Evolutionary conservation across 2,329 filamentous ascomycete genomes (phyloP).

Genomic region (Curvularia sp.): DNA sequence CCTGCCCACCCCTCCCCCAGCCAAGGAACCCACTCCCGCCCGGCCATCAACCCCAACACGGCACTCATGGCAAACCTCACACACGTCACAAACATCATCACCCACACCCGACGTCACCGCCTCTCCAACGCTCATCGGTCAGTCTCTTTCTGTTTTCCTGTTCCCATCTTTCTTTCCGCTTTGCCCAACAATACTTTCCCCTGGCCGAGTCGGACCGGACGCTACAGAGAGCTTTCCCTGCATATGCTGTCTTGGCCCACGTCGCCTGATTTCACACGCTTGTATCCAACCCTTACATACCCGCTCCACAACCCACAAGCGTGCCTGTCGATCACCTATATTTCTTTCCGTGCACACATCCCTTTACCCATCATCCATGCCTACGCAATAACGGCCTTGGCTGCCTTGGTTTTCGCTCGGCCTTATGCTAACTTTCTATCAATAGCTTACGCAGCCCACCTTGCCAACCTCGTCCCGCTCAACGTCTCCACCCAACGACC

Average conservation of each 20-base stretch:
- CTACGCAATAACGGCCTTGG: conserved; percentile 8
- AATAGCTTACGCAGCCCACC: conserved; percentile 47
- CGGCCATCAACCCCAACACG: conserved; percentile 17
- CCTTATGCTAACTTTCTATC: conserved; percentile 31
- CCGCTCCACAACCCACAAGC: conserved; percentile 16
- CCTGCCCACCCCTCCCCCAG: conserved; percentile 52
- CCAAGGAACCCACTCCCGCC: conserved; percentile 34
- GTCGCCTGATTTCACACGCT: conserved; percentile 21
- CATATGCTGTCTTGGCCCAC: conserved; percentile 23
- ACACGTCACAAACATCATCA: not conserved
- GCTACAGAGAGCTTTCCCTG: conserved; percentile 30
- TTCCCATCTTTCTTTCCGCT: conserved; percentile 27
- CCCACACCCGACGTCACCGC: conserved; percentile 10
- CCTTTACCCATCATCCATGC: conserved; percentile 4
- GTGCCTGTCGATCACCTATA: conserved; percentile 34
- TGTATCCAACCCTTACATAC: conserved; percentile 11
- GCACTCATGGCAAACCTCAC: conserved; percentile 9
- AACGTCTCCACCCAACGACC: conserved; percentile 42
- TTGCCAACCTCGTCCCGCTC: conserved; percentile 48
- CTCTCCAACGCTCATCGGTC: conserved; percentile 41
- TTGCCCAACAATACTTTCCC: conserved; percentile 23
- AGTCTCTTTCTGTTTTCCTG: conserved; percentile 17
- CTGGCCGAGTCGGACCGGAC: conserved; percentile 26
- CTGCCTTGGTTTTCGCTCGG: conserved; percentile 18
- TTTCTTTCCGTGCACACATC: conserved; percentile 19